Conservation (phyloP, 148 eudicot species). For the Chenopodium album region DNA sequence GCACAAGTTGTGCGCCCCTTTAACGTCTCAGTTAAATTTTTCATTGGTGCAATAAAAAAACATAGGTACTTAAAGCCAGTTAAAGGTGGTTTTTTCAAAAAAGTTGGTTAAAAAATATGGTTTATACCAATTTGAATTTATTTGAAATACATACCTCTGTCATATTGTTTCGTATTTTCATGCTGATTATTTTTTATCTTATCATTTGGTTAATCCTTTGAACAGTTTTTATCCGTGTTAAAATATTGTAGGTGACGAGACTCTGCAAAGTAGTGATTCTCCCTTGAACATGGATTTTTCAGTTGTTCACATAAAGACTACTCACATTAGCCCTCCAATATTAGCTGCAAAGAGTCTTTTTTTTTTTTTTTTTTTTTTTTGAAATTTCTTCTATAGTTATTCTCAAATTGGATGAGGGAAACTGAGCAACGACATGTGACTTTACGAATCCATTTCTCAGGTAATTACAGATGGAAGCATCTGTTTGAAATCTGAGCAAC, state of each 20-base stretch:
- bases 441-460: conserved; percentile 47
- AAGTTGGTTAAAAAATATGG: too few relatives aligned
- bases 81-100: too few relatives aligned
- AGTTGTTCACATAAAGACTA: conserved; percentile 33
- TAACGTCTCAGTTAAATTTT: too few relatives aligned
- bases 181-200: too few relatives aligned
- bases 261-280: conserved; percentile 17
- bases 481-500: background rate
- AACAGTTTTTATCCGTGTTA: background rate
- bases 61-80: too few relatives aligned
- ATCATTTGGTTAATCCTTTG: background rate
- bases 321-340: conserved; percentile 78
- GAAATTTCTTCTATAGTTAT: too few relatives aligned
- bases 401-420: conserved; percentile 29
- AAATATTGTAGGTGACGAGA: conserved; percentile 23
- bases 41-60: too few relatives aligned
- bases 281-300: conserved; percentile 32
- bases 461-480: conserved; percentile 24
- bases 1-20: too few relatives aligned
- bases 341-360: conserved; percentile 79
- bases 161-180: background rate
- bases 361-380: conserved; percentile 31
- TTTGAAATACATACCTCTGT: too few relatives aligned
- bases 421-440: conserved; percentile 44
- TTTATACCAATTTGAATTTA: too few relatives aligned